A percentile compares a stretch with the other conserved stretches of the same genome.
These are phyloP conservation scores for Boletus rubroflammeus DNA, from an alignment of 768 basidiomycete species.

Conservation along the genomic window DNA sequence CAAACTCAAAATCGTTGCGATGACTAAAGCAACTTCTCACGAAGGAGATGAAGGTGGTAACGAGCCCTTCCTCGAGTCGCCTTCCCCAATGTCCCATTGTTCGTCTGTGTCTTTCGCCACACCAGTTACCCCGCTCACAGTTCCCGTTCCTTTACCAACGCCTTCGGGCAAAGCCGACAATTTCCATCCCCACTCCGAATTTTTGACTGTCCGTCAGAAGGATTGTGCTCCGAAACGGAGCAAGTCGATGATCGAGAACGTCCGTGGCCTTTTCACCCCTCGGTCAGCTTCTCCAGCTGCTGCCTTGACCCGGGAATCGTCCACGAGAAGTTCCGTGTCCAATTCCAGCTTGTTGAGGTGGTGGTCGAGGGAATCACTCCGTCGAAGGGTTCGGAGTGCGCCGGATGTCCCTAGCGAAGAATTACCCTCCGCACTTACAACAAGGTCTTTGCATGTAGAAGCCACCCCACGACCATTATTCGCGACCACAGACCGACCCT, in stretches of 20 bases:
- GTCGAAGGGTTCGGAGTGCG: constrained; percentile 51
- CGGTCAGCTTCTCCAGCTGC: constrained; percentile 41
- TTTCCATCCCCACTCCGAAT: constrained; percentile 28
- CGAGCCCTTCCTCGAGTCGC: constrained; percentile 27
- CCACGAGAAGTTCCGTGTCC: constrained; percentile 27
- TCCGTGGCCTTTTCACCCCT: constrained; percentile 56
- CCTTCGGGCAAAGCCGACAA: constrained; percentile 9
- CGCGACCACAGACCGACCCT: constrained; percentile 17
- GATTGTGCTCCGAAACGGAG: constrained; percentile 39
- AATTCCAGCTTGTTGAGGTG: constrained; percentile 39
- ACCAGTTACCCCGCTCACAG: constrained; percentile 23
- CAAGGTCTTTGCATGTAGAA: constrained; percentile 24
- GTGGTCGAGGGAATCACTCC: constrained; percentile 49
- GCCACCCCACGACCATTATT: constrained; percentile 7
- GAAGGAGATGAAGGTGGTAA: constrained; percentile 25
- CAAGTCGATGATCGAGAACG: constrained; percentile 58
- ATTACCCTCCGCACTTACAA: constrained; percentile 24
- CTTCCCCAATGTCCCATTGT: constrained; percentile 41
- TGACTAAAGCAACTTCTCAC: constrained; percentile 15
- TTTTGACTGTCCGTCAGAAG: constrained; percentile 20
- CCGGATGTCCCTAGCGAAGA: constrained; percentile 40
- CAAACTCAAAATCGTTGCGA: constrained; percentile 29
- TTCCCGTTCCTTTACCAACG: constrained; percentile 12
- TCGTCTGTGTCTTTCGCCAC: constrained; percentile 31
- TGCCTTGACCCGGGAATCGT: constrained; percentile 27